Base-by-base conservation (phyloP, 495 filamentous ascomycete species). In the Xylaria nigripes region DNA sequence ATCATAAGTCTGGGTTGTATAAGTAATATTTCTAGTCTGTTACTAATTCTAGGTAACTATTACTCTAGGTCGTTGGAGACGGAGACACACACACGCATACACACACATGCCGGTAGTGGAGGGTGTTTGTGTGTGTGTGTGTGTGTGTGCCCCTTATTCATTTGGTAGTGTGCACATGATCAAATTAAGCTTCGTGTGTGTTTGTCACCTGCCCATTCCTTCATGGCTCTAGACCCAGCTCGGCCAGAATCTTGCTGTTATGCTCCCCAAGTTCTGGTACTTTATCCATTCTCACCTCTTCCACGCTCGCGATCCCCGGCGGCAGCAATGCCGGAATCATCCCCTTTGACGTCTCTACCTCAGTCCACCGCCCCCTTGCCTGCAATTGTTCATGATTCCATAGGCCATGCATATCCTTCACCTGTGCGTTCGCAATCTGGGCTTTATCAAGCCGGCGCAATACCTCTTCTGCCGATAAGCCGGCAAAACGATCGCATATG, bases 361-460 rank as follows among this genome's bases (percentile, higher is more conserved):
- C 64, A 1, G 74, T 71, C 76, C 75, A 78, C 0, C 74, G 66
- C 23, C 64, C 64, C 4, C 76, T 53, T 19, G 72, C 70, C 40
- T 66, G 57, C 0, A 77, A 66, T 48, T 79, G 76, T 1, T 73
- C 69, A 59, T 78, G 75, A 6, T 71, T 60, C 75, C 73, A 77
- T 2, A 78, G 64, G 7, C 64, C 72, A 18, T 76, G 65, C 73
- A 79, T 76, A 43, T 75, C 69, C 48, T 78, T 77, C 3, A 77
- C 67, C 55, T 69, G 76, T 0, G 74, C 73, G 58, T 79, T 79
- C 16, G 76, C 75, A 24, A 78, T 74, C 23, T 27, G 29, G n/a
- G 68, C 67, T 13, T 53, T 53, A 23, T 72, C 71, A n/a, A 72
- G 57, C 8, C 57, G 59, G 12, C 34, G 48, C 48, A 69, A 64